Evolutionary conservation across 2,329 filamentous ascomycete genomes (phyloP), one percentile per base, ranked within the genome.

Genomic region (Nothophaeocryptopus gaeumannii): DNA sequence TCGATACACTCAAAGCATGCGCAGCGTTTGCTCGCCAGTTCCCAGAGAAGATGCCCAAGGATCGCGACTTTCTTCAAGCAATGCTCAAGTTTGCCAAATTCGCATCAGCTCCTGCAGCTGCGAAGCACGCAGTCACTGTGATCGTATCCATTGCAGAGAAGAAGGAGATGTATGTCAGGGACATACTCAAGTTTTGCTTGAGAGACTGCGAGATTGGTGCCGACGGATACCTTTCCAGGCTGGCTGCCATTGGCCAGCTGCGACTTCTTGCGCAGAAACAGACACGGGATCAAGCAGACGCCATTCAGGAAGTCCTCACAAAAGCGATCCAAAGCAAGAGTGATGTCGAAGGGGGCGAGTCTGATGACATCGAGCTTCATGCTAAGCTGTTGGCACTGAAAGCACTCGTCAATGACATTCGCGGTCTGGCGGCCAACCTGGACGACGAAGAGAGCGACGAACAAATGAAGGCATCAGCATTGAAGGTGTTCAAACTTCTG

Each of bases 71-170:
- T 61, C 77, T 83, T 30, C 84, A 93, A 63, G 85, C 89, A 1
- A 79, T 99, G 67, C 83, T 86, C 53, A 85, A 82, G 60, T 97
- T 93, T 68, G 88, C 91, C 1, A 78, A 92, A 14, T 87, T 88
- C 63, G 92, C 92, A 15, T 80, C 80, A 16, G 92, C 91, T 2
- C 81, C 88, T 9, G 85, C 85, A 65, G 88, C 89, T 8, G 89
- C 92, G 15, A 99, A 99, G 70, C 90, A 97, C 72, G 93, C 93
- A 0, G 84, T 97, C 41, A 91, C 89, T 26, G 90, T 99, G 57
- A 78, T 99, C 46, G 82, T 96, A 70, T 84, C 88, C 32, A 85
- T 84, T 8, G 77, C 83, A 15, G 83, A 91, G 43, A 82, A 82
- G 59, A 93, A 89, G 67, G 86, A 91, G 63, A 86, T 95, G 73